These are phyloP conservation scores for Paxillus ammoniavirescens DNA, from an alignment of 768 basidiomycete genomes.

Conservation along the genomic window DNA sequence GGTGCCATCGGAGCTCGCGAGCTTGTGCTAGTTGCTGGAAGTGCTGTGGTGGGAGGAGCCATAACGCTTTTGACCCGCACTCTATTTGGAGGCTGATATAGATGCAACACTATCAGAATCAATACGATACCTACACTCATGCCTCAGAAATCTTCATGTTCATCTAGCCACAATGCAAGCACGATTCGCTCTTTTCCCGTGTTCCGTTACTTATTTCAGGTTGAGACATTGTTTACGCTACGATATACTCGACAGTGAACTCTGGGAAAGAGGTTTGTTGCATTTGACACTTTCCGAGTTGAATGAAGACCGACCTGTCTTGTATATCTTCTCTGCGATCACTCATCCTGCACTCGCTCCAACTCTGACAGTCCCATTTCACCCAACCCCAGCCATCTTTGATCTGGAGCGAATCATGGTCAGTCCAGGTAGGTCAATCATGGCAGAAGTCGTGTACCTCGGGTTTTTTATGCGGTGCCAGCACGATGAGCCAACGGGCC, in stretches of 20 bases:
- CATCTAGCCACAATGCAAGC: conserved; percentile 10
- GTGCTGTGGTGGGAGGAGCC: conserved; percentile 27
- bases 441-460: conserved; percentile 43
- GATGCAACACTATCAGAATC: background rate
- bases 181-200: conserved; percentile 5
- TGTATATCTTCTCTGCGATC: conserved; percentile 43
- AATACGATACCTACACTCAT: background rate
- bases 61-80: conserved; percentile 22
- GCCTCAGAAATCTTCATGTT: background rate
- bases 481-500: conserved; percentile 61
- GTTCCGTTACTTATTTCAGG: background rate
- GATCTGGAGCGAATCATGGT: conserved; percentile 38
- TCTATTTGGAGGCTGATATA: conserved; percentile 13
- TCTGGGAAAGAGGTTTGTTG: conserved; percentile 6
- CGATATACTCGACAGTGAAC: conserved; percentile 32
- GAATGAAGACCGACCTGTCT: conserved; percentile 39
- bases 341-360: conserved; percentile 42
- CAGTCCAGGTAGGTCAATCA: background rate
- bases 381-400: conserved; percentile 67
- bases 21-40: conserved; percentile 27
- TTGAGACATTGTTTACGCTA: conserved; percentile 13
- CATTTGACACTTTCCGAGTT: background rate
- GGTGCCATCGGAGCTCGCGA: conserved; percentile 16
- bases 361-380: conserved; percentile 55
- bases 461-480: conserved; percentile 77